Evolutionary conservation across 257 asterid genomes (phyloP).

Genomic region (Echium plantagineum): DNA sequence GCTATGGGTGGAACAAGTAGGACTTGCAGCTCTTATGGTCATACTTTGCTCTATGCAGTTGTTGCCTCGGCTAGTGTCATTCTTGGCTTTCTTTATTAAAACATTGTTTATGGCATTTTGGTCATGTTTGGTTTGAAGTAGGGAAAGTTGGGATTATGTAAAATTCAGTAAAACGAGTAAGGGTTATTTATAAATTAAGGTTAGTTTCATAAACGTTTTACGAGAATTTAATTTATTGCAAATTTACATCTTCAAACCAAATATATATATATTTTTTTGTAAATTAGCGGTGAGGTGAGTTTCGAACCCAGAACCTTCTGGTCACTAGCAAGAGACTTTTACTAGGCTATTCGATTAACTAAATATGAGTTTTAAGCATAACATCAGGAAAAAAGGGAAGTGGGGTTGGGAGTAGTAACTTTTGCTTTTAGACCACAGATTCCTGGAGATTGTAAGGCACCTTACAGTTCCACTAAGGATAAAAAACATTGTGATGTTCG

Average conservation of each 20-base stretch:
- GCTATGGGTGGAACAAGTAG: conserved; percentile 71
- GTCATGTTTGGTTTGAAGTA: conserved; percentile 6
- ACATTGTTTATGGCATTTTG: not conserved
- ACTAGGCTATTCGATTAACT: no score
- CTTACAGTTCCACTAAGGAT: not conserved
- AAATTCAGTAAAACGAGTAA: no score
- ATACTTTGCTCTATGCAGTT: conserved; percentile 16
- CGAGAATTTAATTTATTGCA: no score
- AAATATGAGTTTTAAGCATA: conserved; percentile 7
- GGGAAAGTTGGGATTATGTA: no score
- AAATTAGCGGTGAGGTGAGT: no score
- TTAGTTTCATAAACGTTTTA: no score
- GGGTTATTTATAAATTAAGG: no score
- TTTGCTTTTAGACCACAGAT: conserved; percentile 4
- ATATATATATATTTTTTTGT: no score
- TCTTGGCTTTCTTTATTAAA: conserved; percentile 20
- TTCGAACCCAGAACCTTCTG: no score
- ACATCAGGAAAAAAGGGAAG: no score
- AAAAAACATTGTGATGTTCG: not conserved
- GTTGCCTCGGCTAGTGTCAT: conserved; percentile 11
- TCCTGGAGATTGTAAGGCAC: conserved; percentile 19
- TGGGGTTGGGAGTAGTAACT: conserved; percentile 19
- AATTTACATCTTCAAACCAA: not conserved
- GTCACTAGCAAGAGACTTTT: no score
- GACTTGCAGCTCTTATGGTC: conserved; percentile 16